Base-by-base conservation (phyloP, 106 monocot species). In the Platanthera zijinensis region DNA sequence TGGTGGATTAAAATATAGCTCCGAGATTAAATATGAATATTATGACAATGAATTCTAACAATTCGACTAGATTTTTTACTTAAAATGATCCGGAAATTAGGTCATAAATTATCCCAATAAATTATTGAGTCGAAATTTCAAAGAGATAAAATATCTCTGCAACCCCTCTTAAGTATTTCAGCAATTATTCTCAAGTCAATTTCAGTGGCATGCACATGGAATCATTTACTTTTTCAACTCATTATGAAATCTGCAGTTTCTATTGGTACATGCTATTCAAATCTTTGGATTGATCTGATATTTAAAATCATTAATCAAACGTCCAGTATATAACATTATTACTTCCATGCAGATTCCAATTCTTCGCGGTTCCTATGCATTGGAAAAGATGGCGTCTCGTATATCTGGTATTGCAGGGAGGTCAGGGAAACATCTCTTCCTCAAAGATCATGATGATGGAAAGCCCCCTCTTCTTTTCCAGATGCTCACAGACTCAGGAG, bases 391-490 rank as follows among this genome's bases (percentile, higher is more conserved):
- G 78, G 87, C 89, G 57, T 84, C 45, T 82, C 82, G 47, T 28
- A 77, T 84, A 73, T 96, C 84, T 19, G 82, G 87, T 79, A 78
- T 93, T 77, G 77, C 82, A 74, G 83, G 90, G 25, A 90, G 83
- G 84, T 89, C 87, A 17, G 96, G 96, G 32, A 92, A 84, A 47
- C 96, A 96, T 78, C 87, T 96, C 10, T 84, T 86, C 68, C 84
- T 96, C 21, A 90, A 85, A 73, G 93, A 90, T 66, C 63, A 57
- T 51, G 67, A 90, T 75, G 73, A 89, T 12, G 83, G 85, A 12
- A 89, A 89, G 57, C 85, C 84, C 56, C 95, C 95, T 72, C 90
- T 93, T 80, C 92, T 96, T 69, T 82, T 90, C 61, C 90, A 83
- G 80, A 96, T 97, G 96, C 84, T 86, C 72, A 84, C 51, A 68